Evolutionary conservation across 2,329 filamentous ascomycete genomes (phyloP).

Genomic region (Aspergillus fumigatiaffinis): DNA sequence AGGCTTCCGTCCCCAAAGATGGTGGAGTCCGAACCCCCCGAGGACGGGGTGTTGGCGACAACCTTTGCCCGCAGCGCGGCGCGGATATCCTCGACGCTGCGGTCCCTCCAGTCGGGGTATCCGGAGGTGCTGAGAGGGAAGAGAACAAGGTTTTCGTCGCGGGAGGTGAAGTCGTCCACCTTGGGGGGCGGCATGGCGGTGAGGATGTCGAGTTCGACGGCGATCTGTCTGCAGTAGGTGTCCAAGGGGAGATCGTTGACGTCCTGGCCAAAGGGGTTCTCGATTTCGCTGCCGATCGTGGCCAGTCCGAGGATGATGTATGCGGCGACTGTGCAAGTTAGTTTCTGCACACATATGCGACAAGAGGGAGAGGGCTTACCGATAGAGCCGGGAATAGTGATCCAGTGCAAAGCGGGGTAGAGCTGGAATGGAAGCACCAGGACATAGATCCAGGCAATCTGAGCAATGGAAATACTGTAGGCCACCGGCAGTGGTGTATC

Average conservation of each 20-base stretch:
- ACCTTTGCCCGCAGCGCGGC: slow-evolving; percentile 39
- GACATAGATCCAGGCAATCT: slow-evolving; percentile 84
- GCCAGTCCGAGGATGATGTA: slow-evolving; percentile 80
- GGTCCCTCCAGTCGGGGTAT: slow-evolving; percentile 48
- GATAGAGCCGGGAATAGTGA: slow-evolving; percentile 73
- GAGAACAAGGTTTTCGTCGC: slow-evolving; percentile 35
- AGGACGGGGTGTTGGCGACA: slow-evolving; percentile 16
- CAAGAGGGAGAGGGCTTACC: slow-evolving; percentile 25
- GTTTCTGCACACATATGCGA: not conserved
- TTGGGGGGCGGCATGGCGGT: slow-evolving; percentile 54
- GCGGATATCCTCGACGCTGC: slow-evolving; percentile 46
- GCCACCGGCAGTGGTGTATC: slow-evolving; percentile 78
- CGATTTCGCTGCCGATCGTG: slow-evolving; percentile 74
- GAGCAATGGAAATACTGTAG: slow-evolving; percentile 78
- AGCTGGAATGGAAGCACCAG: slow-evolving; percentile 79
- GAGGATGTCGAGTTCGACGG: slow-evolving; percentile 70
- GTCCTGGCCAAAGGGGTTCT: slow-evolving; percentile 79
- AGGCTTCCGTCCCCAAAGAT: slow-evolving; percentile 12
- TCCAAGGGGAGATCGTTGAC: slow-evolving; percentile 80
- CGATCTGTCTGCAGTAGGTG: slow-evolving; percentile 70
- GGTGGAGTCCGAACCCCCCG: slow-evolving; percentile 20
- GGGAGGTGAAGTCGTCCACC: slow-evolving; percentile 45
- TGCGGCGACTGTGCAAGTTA: slow-evolving; percentile 47
- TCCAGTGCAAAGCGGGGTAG: slow-evolving; percentile 59
- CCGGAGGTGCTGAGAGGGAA: slow-evolving; percentile 42